Evolutionary conservation across 495 filamentous ascomycete genomes (phyloP).

Genomic region (Penicillium parvum): DNA sequence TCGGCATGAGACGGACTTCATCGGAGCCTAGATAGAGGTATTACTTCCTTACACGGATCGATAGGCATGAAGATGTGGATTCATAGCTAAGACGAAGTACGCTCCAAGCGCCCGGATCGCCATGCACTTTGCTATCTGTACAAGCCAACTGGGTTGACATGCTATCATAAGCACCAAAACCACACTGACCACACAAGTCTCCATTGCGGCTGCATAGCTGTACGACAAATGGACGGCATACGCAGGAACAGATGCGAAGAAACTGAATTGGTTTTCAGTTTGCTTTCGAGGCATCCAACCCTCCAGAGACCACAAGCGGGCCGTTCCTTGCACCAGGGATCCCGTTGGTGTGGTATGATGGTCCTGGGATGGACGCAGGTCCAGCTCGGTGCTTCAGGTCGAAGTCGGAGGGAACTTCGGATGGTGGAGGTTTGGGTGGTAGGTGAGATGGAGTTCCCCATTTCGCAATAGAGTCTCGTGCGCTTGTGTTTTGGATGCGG

Average conservation of each 20-base stretch:
- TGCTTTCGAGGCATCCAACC: conserved; percentile 19
- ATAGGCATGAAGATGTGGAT: conserved; percentile 5
- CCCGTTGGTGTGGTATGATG: conserved; percentile 24
- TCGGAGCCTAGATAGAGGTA: no score
- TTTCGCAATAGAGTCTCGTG: conserved; percentile 46
- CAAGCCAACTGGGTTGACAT: conserved; percentile 11
- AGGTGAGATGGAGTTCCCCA: conserved; percentile 54
- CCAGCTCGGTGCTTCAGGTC: conserved; percentile 34
- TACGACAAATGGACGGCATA: background rate
- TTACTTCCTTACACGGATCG: no score
- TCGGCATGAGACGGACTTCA: no score
- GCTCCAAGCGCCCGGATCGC: conserved; percentile 3
- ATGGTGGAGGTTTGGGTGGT: conserved; percentile 52
- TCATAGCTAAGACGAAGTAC: conserved; percentile 8
- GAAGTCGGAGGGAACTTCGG: conserved; percentile 45
- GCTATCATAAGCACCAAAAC: conserved; percentile 1
- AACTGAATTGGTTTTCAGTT: conserved; percentile 11
- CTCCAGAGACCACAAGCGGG: conserved; percentile 44
- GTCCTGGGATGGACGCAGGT: conserved; percentile 12
- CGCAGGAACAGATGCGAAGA: conserved; percentile 2
- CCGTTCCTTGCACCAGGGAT: conserved; percentile 28
- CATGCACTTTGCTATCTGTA: conserved; percentile 16
- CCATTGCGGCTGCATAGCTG: background rate
- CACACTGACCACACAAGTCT: background rate
- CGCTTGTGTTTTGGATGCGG: conserved; percentile 20